Evolutionary conservation across 768 basidiomycete genomes (phyloP).

Genomic region (Pleurotus tuoliensis): DNA sequence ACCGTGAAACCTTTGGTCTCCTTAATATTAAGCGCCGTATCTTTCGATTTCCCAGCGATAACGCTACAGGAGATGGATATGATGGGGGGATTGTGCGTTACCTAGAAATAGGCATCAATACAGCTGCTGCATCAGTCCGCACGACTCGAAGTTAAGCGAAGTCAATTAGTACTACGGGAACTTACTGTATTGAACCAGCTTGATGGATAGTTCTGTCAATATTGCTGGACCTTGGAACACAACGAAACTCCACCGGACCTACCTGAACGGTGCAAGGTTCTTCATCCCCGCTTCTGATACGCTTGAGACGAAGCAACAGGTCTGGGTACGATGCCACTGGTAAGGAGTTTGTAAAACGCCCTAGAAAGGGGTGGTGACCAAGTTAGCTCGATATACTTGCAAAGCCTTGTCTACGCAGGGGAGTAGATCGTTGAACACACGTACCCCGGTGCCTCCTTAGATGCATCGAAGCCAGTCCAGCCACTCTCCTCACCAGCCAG

Average conservation of each 20-base stretch:
- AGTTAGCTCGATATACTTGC: too few species aligned
- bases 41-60: constrained; percentile 33
- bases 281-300: constrained; percentile 43
- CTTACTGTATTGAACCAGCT: constrained; percentile 43
- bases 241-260: not conserved
- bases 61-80: constrained; percentile 48
- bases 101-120: constrained; percentile 22
- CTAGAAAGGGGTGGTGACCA: constrained; percentile 13
- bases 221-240: not conserved
- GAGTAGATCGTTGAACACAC: constrained; percentile 2
- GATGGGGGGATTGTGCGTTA: constrained; percentile 58
- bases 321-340: constrained; percentile 56
- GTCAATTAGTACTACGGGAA: not conserved
- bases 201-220: not conserved
- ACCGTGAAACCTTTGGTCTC: constrained; percentile 66
- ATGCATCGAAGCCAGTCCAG: constrained; percentile 33
- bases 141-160: not conserved
- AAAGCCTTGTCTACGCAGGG: not conserved
- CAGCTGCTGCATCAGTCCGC: not conserved
- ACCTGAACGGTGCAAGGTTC: constrained; percentile 63
- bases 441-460: constrained; percentile 30
- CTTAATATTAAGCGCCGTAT: constrained; percentile 63
- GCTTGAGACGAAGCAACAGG: constrained; percentile 70
- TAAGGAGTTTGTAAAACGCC: constrained; percentile 42
- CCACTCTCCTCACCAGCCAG: constrained; percentile 40